Conservation (phyloP, 2,329 filamentous ascomycete species). For the Colletotrichum truncatum region DNA sequence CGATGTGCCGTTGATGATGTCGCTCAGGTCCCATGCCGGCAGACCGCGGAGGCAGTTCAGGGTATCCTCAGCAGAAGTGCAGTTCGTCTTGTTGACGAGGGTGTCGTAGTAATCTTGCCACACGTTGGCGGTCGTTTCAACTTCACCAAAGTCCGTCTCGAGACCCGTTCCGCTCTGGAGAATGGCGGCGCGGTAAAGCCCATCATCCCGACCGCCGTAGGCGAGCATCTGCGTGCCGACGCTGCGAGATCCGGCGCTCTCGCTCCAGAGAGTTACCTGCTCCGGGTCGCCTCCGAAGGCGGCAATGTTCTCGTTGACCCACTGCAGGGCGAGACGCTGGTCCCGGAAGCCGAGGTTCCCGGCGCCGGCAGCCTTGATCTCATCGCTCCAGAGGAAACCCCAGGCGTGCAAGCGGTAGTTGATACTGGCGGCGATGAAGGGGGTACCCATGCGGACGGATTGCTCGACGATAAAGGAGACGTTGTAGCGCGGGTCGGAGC, state of each 20-base stretch:
- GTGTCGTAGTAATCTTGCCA: constrained; percentile 32
- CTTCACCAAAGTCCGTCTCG: constrained; percentile 46
- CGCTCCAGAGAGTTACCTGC: constrained; percentile 62
- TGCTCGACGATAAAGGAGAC: constrained; percentile 66
- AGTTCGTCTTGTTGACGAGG: constrained; percentile 31
- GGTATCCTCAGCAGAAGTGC: constrained; percentile 31
- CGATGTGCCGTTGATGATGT: constrained; percentile 39
- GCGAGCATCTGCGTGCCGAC: constrained; percentile 60
- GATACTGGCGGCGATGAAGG: constrained; percentile 58
- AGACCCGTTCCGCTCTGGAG: constrained; percentile 53
- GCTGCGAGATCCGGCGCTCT: constrained; percentile 61
- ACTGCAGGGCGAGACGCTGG: constrained; percentile 57
- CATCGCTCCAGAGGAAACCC: constrained; percentile 59
- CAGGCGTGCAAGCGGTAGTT: constrained; percentile 61
- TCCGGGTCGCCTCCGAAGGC: constrained; percentile 57
- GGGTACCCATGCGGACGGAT: constrained; percentile 54
- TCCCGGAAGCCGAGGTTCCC: constrained; percentile 62
- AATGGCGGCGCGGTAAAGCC: constrained; percentile 62
- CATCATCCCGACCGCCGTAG: constrained; percentile 61
- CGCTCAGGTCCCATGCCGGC: constrained; percentile 40
- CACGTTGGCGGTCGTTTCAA: constrained; percentile 23
- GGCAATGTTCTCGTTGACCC: constrained; percentile 60
- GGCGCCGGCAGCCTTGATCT: constrained; percentile 51
- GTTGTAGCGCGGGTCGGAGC: constrained; percentile 64
- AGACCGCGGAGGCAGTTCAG: constrained; percentile 43